A percentile compares a stretch with the other conserved stretches of the same genome.
Conservation (phyloP, 2,329 filamentous ascomycete genomes). For the Immersiporthe knoxdaviesiana region DNA sequence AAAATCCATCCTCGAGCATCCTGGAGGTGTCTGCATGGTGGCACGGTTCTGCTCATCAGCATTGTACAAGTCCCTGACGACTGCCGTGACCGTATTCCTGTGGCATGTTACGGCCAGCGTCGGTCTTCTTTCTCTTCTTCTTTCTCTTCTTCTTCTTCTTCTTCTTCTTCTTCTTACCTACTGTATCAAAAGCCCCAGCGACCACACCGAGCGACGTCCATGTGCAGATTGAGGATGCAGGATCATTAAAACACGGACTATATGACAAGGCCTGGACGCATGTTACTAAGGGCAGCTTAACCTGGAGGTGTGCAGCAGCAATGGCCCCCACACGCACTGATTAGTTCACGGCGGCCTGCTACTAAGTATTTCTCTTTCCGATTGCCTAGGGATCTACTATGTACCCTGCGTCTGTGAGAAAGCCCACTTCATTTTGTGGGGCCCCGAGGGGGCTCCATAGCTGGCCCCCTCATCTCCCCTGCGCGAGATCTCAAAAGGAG, state of each 20-base stretch:
- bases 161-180: too few relatives aligned
- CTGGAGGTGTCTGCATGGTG: not conserved
- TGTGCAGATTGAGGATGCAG: constrained; percentile 8
- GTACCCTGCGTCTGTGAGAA: constrained; percentile 26
- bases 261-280: constrained; percentile 2
- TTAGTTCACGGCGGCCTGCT: constrained; percentile 20
- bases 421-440: constrained; percentile 22
- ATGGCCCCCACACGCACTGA: constrained; percentile 11
- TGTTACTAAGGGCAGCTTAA: not conserved
- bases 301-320: not conserved
- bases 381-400: constrained; percentile 27
- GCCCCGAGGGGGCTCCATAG: constrained; percentile 17
- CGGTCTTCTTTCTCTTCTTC: too few relatives aligned
- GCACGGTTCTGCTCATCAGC: not conserved
- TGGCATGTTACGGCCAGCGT: not conserved
- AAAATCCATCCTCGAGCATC: not conserved
- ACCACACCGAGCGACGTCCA: not conserved
- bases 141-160: too few relatives aligned
- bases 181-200: not conserved
- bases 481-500: constrained; percentile 21
- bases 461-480: constrained; percentile 30
- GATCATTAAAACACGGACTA: constrained; percentile 4
- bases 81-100: not conserved
- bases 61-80: not conserved
- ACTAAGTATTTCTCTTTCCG: constrained; percentile 21